A percentile compares a stretch with the other conserved stretches of the same genome.
Evolutionary conservation across 2,329 filamentous ascomycete genomes (phyloP).

Genomic region (Fusarium scirpi): DNA sequence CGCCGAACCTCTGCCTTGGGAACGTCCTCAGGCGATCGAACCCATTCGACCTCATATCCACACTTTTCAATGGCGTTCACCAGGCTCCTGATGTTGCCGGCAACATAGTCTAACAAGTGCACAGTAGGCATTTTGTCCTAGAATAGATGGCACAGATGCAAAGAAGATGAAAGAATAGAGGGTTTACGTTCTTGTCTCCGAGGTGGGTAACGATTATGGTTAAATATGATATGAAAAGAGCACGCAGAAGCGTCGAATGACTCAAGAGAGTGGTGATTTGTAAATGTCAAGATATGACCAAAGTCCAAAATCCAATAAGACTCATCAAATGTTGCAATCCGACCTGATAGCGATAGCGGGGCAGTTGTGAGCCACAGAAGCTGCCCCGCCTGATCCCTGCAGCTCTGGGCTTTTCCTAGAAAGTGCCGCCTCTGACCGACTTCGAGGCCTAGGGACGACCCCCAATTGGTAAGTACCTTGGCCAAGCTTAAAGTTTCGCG

Average conservation of each 20-base stretch:
- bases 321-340: slow-evolving; percentile 32
- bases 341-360: slow-evolving; percentile 42
- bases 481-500: slow-evolving; percentile 13
- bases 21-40: slow-evolving; percentile 86
- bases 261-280: slow-evolving; percentile 35
- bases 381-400: slow-evolving; percentile 49
- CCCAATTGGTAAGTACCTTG: slow-evolving; percentile 35
- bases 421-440: slow-evolving; percentile 48
- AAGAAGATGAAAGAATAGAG: slow-evolving; percentile 9
- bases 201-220: neutral
- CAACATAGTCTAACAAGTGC: slow-evolving; percentile 87
- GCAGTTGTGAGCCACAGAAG: slow-evolving; percentile 31
- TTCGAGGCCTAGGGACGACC: slow-evolving; percentile 5
- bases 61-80: slow-evolving; percentile 98
- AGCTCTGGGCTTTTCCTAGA: slow-evolving; percentile 19
- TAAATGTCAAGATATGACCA: slow-evolving; percentile 30
- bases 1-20: slow-evolving; percentile 80
- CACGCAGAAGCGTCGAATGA: slow-evolving; percentile 14
- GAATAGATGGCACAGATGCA: slow-evolving; percentile 21
- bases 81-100: slow-evolving; percentile 94
- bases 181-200: neutral
- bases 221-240: neutral
- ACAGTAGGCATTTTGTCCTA: slow-evolving; percentile 75
- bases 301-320: slow-evolving; percentile 32
- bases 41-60: slow-evolving; percentile 93